phyloP scores from a whole-genome alignment of 768 basidiomycete genomes.

The Kwoniella mangroviensis region DNA sequence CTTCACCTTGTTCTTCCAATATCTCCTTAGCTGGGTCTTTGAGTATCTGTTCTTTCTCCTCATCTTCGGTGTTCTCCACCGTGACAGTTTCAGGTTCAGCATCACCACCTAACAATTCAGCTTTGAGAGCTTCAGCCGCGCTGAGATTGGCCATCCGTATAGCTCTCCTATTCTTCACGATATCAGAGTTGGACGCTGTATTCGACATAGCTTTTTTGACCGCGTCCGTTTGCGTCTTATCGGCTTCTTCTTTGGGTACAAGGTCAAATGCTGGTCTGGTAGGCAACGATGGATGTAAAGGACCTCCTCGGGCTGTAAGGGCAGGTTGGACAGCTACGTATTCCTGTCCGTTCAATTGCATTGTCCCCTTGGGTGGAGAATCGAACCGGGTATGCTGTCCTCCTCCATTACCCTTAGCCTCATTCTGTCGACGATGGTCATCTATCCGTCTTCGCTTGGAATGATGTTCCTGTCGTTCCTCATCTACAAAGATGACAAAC shows the following conservation, averaged over 20 bases:
- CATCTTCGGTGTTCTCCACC: constrained; percentile 31
- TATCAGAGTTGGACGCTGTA: constrained; percentile 80
- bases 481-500: constrained; percentile 63
- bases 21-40: constrained; percentile 34
- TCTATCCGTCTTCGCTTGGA: constrained; percentile 82
- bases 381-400: constrained; percentile 27
- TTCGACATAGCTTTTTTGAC: constrained; percentile 57
- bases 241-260: constrained; percentile 35
- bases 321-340: constrained; percentile 54
- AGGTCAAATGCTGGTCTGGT: constrained; percentile 64
- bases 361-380: constrained; percentile 28
- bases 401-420: constrained; percentile 26
- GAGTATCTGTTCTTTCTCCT: constrained; percentile 34
- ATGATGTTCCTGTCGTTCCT: constrained; percentile 90
- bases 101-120: constrained; percentile 68
- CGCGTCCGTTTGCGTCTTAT: constrained; percentile 24
- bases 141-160: constrained; percentile 96
- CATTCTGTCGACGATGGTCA: constrained; percentile 60
- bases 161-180: constrained; percentile 84
- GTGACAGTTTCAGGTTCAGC: constrained; percentile 19
- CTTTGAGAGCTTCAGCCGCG: constrained; percentile 91
- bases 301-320: constrained; percentile 37
- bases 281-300: constrained; percentile 67
- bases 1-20: constrained; percentile 42
- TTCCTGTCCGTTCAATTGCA: constrained; percentile 54